These are phyloP conservation scores for Rachicladosporium sp. DNA, from an alignment of 2,329 filamentous ascomycete genomes.

Conservation along the genomic window DNA sequence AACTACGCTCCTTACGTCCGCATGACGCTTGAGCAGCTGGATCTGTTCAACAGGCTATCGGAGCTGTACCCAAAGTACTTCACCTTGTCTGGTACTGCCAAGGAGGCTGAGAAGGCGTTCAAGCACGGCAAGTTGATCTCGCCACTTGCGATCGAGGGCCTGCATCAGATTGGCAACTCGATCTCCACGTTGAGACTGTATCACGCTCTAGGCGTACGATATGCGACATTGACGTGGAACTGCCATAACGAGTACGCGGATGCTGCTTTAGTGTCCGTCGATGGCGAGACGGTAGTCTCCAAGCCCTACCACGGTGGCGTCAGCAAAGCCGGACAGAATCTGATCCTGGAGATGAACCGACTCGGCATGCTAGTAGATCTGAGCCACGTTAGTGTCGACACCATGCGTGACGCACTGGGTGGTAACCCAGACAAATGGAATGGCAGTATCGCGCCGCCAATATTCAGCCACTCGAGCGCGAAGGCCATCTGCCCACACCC, in stretches of 20 bases:
- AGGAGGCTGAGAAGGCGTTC: constrained; percentile 47
- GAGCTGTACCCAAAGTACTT: constrained; percentile 56
- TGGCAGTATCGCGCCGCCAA: constrained; percentile 68
- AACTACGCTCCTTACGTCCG: constrained; percentile 56
- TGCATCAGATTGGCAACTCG: constrained; percentile 88
- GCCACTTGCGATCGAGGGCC: constrained; percentile 69
- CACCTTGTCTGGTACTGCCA: constrained; percentile 49
- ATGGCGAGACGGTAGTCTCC: constrained; percentile 26
- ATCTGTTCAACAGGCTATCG: constrained; percentile 55
- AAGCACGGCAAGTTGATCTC: constrained; percentile 49
- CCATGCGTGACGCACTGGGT: constrained; percentile 71
- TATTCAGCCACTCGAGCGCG: constrained; percentile 80
- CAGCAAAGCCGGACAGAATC: constrained; percentile 51
- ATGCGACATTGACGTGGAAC: constrained; percentile 87
- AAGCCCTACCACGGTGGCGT: constrained; percentile 59
- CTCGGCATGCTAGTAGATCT: constrained; percentile 91
- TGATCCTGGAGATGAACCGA: constrained; percentile 85
- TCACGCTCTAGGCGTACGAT: constrained; percentile 68
- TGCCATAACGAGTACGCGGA: constrained; percentile 87
- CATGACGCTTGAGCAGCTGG: constrained; percentile 62
- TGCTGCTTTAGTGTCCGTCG: constrained; percentile 54
- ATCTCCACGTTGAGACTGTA: constrained; percentile 63
- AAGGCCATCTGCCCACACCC: constrained; percentile 74
- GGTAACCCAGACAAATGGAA: constrained; percentile 43
- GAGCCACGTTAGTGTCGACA: constrained; percentile 64